Evolutionary conservation across 2,329 filamentous ascomycete species (phyloP).

Genomic region (Ascochyta viciae-villosae): DNA sequence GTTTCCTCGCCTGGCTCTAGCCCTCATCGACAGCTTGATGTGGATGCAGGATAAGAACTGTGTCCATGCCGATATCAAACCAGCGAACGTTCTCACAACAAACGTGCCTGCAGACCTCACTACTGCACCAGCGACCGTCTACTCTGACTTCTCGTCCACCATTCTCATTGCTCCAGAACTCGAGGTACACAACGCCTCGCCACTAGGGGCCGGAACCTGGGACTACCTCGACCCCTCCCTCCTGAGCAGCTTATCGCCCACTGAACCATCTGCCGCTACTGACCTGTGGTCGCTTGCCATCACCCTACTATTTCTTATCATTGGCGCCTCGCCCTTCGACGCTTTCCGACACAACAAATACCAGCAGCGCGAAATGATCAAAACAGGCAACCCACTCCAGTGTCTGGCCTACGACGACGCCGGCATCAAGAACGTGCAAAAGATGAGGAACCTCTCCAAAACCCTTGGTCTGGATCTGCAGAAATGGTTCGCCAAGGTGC

Average conservation of each 20-base stretch:
- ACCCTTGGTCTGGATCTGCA: constrained; percentile 35
- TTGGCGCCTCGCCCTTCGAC: constrained; percentile 52
- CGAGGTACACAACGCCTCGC: constrained; percentile 23
- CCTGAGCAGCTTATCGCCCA: constrained; percentile 25
- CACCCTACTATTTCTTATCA: constrained; percentile 53
- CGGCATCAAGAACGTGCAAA: constrained; percentile 36
- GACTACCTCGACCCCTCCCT: constrained; percentile 54
- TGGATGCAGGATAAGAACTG: constrained; percentile 52
- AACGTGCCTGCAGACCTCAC: constrained; percentile 27
- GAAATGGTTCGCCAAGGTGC: constrained; percentile 49
- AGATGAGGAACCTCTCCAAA: constrained; percentile 38
- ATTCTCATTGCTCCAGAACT: constrained; percentile 22
- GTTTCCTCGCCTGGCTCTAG: constrained; percentile 51
- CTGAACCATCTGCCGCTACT: constrained; percentile 42
- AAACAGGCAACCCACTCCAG: constrained; percentile 50
- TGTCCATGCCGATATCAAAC: constrained; percentile 57
- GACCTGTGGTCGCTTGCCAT: constrained; percentile 57
- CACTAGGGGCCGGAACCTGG: constrained; percentile 55
- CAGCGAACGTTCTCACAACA: constrained; percentile 52
- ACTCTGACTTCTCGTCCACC: constrained; percentile 55
- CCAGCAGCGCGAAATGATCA: constrained; percentile 54
- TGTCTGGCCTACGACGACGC: constrained; percentile 49
- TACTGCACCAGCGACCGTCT: constrained; percentile 36
- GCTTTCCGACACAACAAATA: constrained; percentile 51
- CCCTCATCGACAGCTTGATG: constrained; percentile 51